Evolutionary conservation across 352 stramenopile genomes (phyloP).

Genomic region (Phytopythium vexans): DNA sequence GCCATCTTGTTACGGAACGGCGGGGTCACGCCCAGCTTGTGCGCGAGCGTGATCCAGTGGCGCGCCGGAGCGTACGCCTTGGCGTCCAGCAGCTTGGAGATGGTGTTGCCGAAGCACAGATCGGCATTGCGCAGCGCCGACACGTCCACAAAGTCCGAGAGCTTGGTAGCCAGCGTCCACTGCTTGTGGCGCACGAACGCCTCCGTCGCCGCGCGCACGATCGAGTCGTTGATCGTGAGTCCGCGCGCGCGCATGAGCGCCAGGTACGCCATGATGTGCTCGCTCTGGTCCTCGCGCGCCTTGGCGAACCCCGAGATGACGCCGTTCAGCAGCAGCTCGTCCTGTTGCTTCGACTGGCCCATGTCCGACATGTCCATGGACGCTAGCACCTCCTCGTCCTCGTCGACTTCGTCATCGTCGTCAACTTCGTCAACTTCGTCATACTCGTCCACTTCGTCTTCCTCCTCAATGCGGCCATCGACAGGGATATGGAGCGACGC

Average conservation of each 20-base stretch:
- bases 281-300: slow-evolving; percentile 62
- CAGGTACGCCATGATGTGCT: slow-evolving; percentile 61
- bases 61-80: slow-evolving; percentile 45
- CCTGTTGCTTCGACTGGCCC: slow-evolving; percentile 3
- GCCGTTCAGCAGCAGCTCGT: slow-evolving; percentile 70
- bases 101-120: slow-evolving; percentile 63
- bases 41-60: slow-evolving; percentile 52
- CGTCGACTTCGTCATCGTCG: slow-evolving; percentile 22
- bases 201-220: slow-evolving; percentile 70
- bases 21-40: slow-evolving; percentile 43
- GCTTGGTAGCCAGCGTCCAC: slow-evolving; percentile 45
- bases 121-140: slow-evolving; percentile 49
- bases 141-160: slow-evolving; percentile 51
- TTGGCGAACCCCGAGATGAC: slow-evolving; percentile 82
- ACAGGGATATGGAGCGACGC: slow-evolving; percentile 14
- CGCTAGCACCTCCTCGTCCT: slow-evolving; percentile 34
- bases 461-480: slow-evolving; percentile 18
- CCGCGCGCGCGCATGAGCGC: slow-evolving; percentile 40
- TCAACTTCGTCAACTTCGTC: slow-evolving; percentile 18
- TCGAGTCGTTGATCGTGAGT: slow-evolving; percentile 69
- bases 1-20: slow-evolving; percentile 70
- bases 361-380: slow-evolving; percentile 46
- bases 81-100: slow-evolving; percentile 76
- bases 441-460: slow-evolving; percentile 25
- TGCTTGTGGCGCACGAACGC: slow-evolving; percentile 64